Evolutionary conservation across 352 stramenopile species (phyloP).

Genomic region (Phytopythium aichiense): DNA sequence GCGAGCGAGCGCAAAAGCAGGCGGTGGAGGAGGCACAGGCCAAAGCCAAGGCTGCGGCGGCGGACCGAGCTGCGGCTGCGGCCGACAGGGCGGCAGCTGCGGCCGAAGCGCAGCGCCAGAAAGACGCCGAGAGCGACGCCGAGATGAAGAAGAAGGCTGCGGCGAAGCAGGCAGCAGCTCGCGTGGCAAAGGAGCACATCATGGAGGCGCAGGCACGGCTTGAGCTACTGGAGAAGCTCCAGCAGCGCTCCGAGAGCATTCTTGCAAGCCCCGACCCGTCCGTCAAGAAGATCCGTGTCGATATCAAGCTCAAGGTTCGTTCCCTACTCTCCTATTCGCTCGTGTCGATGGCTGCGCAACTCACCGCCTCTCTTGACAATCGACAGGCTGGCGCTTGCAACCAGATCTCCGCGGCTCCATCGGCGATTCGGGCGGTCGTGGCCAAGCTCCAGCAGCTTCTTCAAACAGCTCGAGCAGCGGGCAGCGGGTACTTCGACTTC

Average conservation of each 20-base stretch:
- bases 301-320: slow-evolving; percentile 52
- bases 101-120: slow-evolving; percentile 18
- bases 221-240: slow-evolving; percentile 44
- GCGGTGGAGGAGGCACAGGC: slow-evolving; percentile 28
- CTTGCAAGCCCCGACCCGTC: slow-evolving; percentile 36
- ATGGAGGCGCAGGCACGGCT: slow-evolving; percentile 40
- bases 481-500: slow-evolving; percentile 66
- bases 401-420: slow-evolving; percentile 70
- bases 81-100: slow-evolving; percentile 17
- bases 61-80: slow-evolving; percentile 17
- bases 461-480: slow-evolving; percentile 47
- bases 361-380: not conserved
- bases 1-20: slow-evolving; percentile 18
- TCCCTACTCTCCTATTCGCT: slow-evolving; percentile 4
- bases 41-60: slow-evolving; percentile 23
- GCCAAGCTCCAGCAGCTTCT: slow-evolving; percentile 59
- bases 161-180: slow-evolving; percentile 26
- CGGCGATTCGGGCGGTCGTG: slow-evolving; percentile 56
- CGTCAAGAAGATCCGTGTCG: slow-evolving; percentile 65
- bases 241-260: slow-evolving; percentile 41
- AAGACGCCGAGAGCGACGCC: slow-evolving; percentile 25
- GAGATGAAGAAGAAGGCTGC: slow-evolving; percentile 31
- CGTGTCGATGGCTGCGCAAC: not conserved
- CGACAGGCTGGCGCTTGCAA: slow-evolving; percentile 69
- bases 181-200: slow-evolving; percentile 38